Conservation (phyloP, 176 grass and related monocot genomes). For the Zea luxurians region DNA sequence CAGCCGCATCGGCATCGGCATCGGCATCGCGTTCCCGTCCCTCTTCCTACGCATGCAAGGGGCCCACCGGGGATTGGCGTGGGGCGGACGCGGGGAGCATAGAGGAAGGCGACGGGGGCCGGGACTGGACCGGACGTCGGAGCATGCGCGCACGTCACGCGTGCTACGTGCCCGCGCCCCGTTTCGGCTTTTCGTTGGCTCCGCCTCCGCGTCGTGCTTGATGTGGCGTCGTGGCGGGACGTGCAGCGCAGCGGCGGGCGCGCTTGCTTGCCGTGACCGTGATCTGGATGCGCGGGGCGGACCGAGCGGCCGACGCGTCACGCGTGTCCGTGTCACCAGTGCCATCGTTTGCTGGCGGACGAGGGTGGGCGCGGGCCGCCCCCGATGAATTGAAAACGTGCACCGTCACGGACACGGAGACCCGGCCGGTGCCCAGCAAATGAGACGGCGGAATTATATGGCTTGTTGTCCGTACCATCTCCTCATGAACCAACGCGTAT, state of each 20-base stretch:
- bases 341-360: neutral
- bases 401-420: neutral
- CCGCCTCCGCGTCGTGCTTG: neutral
- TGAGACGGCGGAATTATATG: too few species aligned
- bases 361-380: neutral
- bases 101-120: neutral
- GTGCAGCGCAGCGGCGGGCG: neutral
- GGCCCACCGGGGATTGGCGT: slow-evolving; percentile 22
- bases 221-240: neutral
- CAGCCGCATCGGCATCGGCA: slow-evolving; percentile 29
- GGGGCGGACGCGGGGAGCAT: slow-evolving; percentile 6
- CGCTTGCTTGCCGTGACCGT: neutral
- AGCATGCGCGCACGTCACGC: neutral
- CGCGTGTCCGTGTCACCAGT: neutral
- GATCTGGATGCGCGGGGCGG: neutral
- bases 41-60: neutral
- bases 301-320: neutral
- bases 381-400: neutral
- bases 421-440: neutral
- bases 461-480: too few species aligned
- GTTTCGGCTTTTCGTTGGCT: neutral
- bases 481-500: too few species aligned
- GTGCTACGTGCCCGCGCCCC: neutral
- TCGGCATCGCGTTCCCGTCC: slow-evolving; percentile 22
- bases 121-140: too few species aligned